Percentiles rank a stretch among this genome's conserved stretches.
These are phyloP conservation scores for Aspergillus sp. DNA, from an alignment of 2,329 filamentous ascomycete species.

Conservation along the genomic window DNA sequence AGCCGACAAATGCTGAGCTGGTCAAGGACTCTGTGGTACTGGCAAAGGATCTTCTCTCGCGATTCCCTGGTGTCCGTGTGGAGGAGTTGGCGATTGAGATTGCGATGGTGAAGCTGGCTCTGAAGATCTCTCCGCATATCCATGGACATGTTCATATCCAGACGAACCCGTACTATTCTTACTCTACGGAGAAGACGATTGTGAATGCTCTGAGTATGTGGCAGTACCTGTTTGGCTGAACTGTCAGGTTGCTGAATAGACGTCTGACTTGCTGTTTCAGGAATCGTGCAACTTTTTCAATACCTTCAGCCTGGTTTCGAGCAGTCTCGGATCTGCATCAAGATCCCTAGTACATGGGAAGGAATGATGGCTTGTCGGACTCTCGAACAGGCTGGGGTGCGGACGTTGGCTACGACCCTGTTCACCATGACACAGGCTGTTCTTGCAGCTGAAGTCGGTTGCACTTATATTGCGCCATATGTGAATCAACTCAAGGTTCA, in stretches of 20 bases:
- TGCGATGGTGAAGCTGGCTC: conserved; percentile 54
- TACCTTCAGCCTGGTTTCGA: conserved; percentile 43
- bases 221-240: no score
- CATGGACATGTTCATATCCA: conserved; percentile 55
- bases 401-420: conserved; percentile 58
- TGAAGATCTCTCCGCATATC: conserved; percentile 48
- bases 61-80: conserved; percentile 31
- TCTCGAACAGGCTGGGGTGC: conserved; percentile 51
- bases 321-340: conserved; percentile 53
- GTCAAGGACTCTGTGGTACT: conserved; percentile 15
- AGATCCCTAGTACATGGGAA: conserved; percentile 61
- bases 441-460: conserved; percentile 54
- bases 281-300: conserved; percentile 48
- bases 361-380: conserved; percentile 56
- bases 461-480: conserved; percentile 60
- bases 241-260: no score
- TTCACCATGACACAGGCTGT: conserved; percentile 59
- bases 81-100: conserved; percentile 54
- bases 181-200: conserved; percentile 47
- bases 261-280: conserved; percentile 24
- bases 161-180: conserved; percentile 54
- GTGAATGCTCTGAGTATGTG: conserved; percentile 48
- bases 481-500: conserved; percentile 63
- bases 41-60: conserved; percentile 32
- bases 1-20: conserved; percentile 31